Conservation (phyloP, 768 basidiomycete species). For the Exsudoporus frostii region DNA sequence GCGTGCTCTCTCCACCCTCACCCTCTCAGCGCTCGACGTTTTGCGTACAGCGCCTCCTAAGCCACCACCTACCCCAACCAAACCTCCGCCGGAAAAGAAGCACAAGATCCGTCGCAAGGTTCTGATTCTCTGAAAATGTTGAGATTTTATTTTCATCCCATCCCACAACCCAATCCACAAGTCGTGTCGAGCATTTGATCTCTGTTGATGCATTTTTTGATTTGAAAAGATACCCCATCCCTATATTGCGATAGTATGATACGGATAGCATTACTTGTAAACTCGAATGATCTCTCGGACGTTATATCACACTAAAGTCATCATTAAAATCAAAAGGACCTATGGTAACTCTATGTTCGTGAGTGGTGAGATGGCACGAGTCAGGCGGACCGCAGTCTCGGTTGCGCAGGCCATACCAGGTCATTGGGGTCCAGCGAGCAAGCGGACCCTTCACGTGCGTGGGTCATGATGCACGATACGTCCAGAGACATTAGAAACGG, state of each 20-base stretch:
- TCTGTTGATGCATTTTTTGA: neutral
- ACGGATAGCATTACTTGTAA: slow-evolving; percentile 24
- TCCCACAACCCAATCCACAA: too few species aligned
- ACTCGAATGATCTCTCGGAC: slow-evolving; percentile 12
- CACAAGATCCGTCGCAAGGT: slow-evolving; percentile 32
- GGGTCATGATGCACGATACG: neutral
- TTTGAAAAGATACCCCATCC: slow-evolving; percentile 10
- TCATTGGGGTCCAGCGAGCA: neutral
- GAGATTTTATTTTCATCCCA: neutral
- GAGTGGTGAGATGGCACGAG: neutral
- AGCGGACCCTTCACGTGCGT: neutral
- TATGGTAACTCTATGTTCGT: slow-evolving; percentile 10
- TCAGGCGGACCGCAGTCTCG: neutral
- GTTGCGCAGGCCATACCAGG: neutral
- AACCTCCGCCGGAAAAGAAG: slow-evolving; percentile 25
- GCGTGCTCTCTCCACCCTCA: neutral
- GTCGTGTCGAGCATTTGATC: slow-evolving; percentile 1
- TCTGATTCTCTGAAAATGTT: slow-evolving; percentile 23
- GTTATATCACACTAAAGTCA: slow-evolving; percentile 4
- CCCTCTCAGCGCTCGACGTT: neutral
- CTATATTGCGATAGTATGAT: slow-evolving; percentile 15
- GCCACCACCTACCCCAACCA: slow-evolving; percentile 5
- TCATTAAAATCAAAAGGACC: slow-evolving; percentile 7
- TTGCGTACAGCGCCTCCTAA: slow-evolving; percentile 4
- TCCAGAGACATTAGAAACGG: slow-evolving; percentile 46